Conservation (phyloP, 2,329 filamentous ascomycete species). For the Fusarium ambrosium region DNA sequence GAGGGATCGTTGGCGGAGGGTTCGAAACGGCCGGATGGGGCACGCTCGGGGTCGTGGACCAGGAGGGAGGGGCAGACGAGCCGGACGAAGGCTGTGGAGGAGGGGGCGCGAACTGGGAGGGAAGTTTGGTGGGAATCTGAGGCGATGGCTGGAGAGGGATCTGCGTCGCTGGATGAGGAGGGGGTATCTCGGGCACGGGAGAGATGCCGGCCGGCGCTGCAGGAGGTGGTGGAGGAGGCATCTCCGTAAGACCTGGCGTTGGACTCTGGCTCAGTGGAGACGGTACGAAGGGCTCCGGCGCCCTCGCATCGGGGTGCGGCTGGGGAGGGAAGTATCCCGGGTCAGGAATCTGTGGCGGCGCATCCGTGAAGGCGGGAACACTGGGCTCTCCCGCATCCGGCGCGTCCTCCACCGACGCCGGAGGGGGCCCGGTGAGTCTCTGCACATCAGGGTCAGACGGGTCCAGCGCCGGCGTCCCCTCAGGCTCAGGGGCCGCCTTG, state of each 20-base stretch:
- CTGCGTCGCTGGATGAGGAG: conserved; percentile 34
- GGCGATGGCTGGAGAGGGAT: conserved; percentile 48
- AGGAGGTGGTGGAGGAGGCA: conserved; percentile 38
- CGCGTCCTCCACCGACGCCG: conserved; percentile 66
- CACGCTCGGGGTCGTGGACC: conserved; percentile 41
- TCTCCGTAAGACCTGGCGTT: conserved; percentile 35
- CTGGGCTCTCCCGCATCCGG: conserved; percentile 58
- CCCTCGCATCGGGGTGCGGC: conserved; percentile 11
- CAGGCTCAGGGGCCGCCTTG: conserved; percentile 65
- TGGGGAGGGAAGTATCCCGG: conserved; percentile 53
- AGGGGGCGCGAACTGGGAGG: conserved; percentile 42
- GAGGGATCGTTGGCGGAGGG: conserved; percentile 40
- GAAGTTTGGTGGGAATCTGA: conserved; percentile 45
- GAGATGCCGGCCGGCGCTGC: conserved; percentile 24
- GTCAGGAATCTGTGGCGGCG: conserved; percentile 45
- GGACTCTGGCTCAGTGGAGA: conserved; percentile 53
- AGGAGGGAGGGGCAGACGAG: conserved; percentile 40
- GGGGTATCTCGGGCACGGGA: conserved; percentile 18
- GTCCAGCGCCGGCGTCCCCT: conserved; percentile 65
- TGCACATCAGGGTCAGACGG: conserved; percentile 76
- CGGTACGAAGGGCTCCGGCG: conserved; percentile 49
- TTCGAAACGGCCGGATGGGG: conserved; percentile 36
- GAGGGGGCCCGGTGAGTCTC: conserved; percentile 56
- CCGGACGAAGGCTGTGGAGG: conserved; percentile 34
- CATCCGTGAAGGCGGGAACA: conserved; percentile 46